Percentiles rank a stretch among this genome's conserved stretches.
These are phyloP conservation scores for Paecilomyces sp. DNA, from an alignment of 2,329 filamentous ascomycete genomes.

Conservation along the genomic window DNA sequence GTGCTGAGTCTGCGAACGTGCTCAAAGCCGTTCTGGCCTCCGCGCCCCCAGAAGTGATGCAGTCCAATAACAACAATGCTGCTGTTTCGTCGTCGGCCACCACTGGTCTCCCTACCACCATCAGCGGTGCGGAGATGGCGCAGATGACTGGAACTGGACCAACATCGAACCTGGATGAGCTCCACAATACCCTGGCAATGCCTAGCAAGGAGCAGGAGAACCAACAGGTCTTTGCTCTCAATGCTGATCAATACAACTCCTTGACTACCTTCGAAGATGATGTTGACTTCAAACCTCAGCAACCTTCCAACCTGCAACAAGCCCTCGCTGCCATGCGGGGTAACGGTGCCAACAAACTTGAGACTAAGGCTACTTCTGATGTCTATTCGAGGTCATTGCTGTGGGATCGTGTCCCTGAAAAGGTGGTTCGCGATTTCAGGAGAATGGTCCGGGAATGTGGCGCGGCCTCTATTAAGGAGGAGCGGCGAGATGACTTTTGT, in stretches of 20 bases:
- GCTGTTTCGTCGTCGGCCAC: slow-evolving; percentile 18
- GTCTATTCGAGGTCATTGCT: slow-evolving; percentile 89
- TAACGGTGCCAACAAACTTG: slow-evolving; percentile 52
- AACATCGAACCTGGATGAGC: slow-evolving; percentile 50
- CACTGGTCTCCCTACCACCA: slow-evolving; percentile 22
- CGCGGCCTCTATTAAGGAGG: slow-evolving; percentile 24
- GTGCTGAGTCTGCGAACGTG: slow-evolving; percentile 41
- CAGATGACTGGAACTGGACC: slow-evolving; percentile 24
- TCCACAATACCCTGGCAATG: slow-evolving; percentile 62
- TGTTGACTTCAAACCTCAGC: slow-evolving; percentile 29
- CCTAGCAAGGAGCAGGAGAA: slow-evolving; percentile 79
- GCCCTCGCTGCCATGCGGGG: slow-evolving; percentile 71
- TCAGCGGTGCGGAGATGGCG: slow-evolving; percentile 32
- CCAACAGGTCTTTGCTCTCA: slow-evolving; percentile 81
- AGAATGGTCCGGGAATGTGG: slow-evolving; percentile 77
- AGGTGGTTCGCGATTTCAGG: slow-evolving; percentile 88
- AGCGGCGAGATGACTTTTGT: slow-evolving; percentile 11
- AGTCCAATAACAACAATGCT: slow-evolving; percentile 40
- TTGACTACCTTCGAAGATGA: slow-evolving; percentile 62
- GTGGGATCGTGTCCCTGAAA: slow-evolving; percentile 87
- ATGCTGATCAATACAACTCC: slow-evolving; percentile 80
- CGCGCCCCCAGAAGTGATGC: slow-evolving; percentile 39
- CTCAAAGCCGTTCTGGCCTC: slow-evolving; percentile 40
- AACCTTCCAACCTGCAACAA: slow-evolving; percentile 44
- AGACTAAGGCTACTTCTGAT: slow-evolving; percentile 59